These are phyloP conservation scores for Leptomonas seymouri DNA, from an alignment of 208 protist species.

Conservation along the genomic window DNA sequence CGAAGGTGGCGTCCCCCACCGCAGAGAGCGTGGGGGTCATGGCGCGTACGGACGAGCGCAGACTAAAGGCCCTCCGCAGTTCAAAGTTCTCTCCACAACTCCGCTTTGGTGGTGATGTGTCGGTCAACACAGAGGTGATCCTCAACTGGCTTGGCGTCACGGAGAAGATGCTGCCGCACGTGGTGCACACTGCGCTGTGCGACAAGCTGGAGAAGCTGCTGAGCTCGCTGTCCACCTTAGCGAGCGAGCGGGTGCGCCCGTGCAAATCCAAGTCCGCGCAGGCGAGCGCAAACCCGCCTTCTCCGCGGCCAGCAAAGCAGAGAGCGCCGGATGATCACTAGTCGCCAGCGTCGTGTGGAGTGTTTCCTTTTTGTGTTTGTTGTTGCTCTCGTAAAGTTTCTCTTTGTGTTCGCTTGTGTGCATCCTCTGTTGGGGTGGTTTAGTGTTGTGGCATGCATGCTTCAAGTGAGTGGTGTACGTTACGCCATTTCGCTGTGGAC, in stretches of 20 bases:
- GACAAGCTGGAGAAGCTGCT: constrained; percentile 68
- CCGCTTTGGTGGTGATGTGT: constrained; percentile 87
- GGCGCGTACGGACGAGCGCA: constrained; percentile 23
- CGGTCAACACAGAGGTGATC: constrained; percentile 89
- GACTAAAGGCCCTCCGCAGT: constrained; percentile 55
- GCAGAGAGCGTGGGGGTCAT: background rate
- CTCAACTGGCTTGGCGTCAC: constrained; percentile 89
- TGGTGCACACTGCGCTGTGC: constrained; percentile 66
- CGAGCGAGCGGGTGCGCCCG: constrained; percentile 43
- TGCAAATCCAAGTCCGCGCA: background rate
- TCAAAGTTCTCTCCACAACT: constrained; percentile 87
- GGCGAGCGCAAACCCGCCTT: background rate
- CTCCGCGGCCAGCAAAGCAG: background rate
- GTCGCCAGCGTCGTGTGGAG: background rate
- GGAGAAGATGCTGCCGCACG: constrained; percentile 84
- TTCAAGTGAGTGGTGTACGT: no score
- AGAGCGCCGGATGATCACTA: constrained; percentile 2
- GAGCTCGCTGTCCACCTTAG: constrained; percentile 30
- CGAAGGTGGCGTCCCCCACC: background rate
- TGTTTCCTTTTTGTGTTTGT: background rate
- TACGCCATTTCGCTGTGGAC: no score
- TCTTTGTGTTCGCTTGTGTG: background rate
- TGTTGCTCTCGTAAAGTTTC: no score
- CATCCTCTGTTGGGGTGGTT: background rate
- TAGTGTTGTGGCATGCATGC: no score